These are phyloP conservation scores for Scleroderma citrinum DNA, from an alignment of 768 basidiomycete species.

Conservation along the genomic window DNA sequence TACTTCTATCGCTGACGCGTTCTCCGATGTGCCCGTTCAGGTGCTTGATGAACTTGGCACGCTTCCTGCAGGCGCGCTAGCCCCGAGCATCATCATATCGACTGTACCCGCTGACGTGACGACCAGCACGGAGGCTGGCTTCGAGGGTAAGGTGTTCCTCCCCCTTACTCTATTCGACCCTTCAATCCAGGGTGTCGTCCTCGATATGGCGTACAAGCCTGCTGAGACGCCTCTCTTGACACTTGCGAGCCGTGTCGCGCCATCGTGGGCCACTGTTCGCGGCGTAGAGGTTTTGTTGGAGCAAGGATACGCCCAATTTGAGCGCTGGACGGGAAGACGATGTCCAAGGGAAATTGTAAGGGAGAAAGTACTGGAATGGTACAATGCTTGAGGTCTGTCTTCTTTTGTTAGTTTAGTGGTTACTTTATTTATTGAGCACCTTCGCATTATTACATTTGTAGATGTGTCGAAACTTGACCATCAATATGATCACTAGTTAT, in stretches of 20 bases:
- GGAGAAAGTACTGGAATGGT: constrained; percentile 43
- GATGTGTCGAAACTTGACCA: not conserved
- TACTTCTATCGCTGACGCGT: constrained; percentile 55
- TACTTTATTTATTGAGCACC: too few species aligned
- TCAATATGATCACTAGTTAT: too few species aligned
- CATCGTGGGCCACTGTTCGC: constrained; percentile 63
- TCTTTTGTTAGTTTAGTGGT: too few species aligned
- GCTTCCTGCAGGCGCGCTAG: constrained; percentile 39
- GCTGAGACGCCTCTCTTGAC: constrained; percentile 73
- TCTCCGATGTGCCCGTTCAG: constrained; percentile 51
- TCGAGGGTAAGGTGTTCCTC: constrained; percentile 39
- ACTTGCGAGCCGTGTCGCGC: constrained; percentile 48
- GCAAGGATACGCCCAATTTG: constrained; percentile 84
- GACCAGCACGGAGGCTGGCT: constrained; percentile 23
- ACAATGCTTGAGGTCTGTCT: constrained; percentile 16
- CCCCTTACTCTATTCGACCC: constrained; percentile 52
- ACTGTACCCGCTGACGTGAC: constrained; percentile 77
- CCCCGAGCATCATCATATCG: constrained; percentile 75
- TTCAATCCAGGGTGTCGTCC: constrained; percentile 61
- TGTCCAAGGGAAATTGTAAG: constrained; percentile 48
- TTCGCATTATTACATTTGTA: not conserved
- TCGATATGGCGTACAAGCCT: constrained; percentile 96
- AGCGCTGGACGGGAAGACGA: constrained; percentile 68
- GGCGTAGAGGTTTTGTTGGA: constrained; percentile 84
- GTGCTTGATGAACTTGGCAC: constrained; percentile 52